Evolutionary conservation across 2,329 filamentous ascomycete genomes (phyloP).

Genomic region (Penicillium sp.): DNA sequence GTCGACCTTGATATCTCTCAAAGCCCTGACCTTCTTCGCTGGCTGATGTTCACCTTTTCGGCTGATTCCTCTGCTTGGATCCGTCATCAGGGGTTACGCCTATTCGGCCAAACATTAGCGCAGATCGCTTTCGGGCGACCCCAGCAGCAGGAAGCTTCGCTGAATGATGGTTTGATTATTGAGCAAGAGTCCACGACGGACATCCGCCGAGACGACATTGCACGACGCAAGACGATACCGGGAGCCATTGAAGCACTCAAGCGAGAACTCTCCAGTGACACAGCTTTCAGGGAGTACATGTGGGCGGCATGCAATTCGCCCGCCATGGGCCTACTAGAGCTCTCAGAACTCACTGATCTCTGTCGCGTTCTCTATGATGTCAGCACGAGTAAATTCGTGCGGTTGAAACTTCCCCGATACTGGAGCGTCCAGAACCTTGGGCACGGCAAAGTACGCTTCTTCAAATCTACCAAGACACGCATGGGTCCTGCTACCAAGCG

Average conservation of each 20-base stretch:
- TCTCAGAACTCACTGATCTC: constrained; percentile 59
- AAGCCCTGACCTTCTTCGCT: constrained; percentile 54
- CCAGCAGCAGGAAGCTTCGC: constrained; percentile 33
- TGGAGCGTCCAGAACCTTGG: constrained; percentile 58
- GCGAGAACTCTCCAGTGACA: constrained; percentile 51
- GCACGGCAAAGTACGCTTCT: constrained; percentile 48
- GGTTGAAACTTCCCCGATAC: constrained; percentile 57
- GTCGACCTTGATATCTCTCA: constrained; percentile 57
- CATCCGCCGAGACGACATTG: constrained; percentile 55
- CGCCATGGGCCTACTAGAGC: constrained; percentile 53
- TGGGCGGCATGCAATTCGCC: constrained; percentile 59
- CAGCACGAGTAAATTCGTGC: constrained; percentile 51
- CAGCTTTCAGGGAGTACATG: constrained; percentile 53
- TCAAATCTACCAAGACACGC: constrained; percentile 39
- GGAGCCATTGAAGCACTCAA: constrained; percentile 61
- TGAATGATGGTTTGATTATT: constrained; percentile 54
- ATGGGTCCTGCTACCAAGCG: constrained; percentile 38
- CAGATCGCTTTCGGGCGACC: constrained; percentile 60
- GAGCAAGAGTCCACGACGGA: constrained; percentile 57
- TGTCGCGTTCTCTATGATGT: constrained; percentile 59
- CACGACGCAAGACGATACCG: constrained; percentile 57
- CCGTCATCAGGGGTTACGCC: constrained; percentile 52
- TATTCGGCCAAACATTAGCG: constrained; percentile 59
- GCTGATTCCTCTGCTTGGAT: constrained; percentile 61
- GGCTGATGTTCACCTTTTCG: constrained; percentile 58